Evolutionary conservation across 2,329 filamentous ascomycete species (phyloP).

Genomic region (Alternaria sp.): DNA sequence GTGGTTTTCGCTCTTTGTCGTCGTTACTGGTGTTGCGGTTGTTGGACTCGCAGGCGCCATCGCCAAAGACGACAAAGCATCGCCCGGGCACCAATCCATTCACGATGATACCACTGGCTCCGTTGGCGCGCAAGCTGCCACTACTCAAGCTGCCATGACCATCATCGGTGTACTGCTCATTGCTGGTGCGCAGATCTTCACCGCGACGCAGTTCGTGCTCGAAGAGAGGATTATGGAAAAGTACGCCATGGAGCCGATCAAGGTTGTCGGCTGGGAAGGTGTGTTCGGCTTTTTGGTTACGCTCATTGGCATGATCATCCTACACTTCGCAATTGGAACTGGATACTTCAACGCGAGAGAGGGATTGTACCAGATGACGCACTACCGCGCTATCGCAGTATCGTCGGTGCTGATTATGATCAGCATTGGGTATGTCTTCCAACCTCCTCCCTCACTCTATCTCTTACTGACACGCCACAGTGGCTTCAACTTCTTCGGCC

Average conservation of each 20-base stretch:
- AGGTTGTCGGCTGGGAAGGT: conserved; percentile 95
- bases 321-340: conserved; percentile 78
- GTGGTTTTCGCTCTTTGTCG: conserved; percentile 86
- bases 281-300: conserved; percentile 88
- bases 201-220: conserved; percentile 92
- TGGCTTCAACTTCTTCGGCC: conserved; percentile 98
- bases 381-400: conserved; percentile 72
- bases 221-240: conserved; percentile 91
- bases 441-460: conserved; percentile 3
- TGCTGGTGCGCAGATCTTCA: conserved; percentile 94
- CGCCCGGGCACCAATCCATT: conserved; percentile 33
- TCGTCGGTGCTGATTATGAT: conserved; percentile 94
- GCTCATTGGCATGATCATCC: conserved; percentile 74
- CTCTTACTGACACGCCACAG: conserved; percentile 53
- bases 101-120: conserved; percentile 38
- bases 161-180: conserved; percentile 88
- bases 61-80: conserved; percentile 69
- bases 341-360: conserved; percentile 92
- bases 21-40: conserved; percentile 84
- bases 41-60: conserved; percentile 90
- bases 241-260: conserved; percentile 81
- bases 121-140: conserved; percentile 41
- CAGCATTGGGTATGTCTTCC: conserved; percentile 79
- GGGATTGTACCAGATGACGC: conserved; percentile 80
- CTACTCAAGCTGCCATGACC: conserved; percentile 68